phyloP scores from a whole-genome alignment of 2,329 filamentous ascomycete genomes.

The Venturia pyrina region DNA sequence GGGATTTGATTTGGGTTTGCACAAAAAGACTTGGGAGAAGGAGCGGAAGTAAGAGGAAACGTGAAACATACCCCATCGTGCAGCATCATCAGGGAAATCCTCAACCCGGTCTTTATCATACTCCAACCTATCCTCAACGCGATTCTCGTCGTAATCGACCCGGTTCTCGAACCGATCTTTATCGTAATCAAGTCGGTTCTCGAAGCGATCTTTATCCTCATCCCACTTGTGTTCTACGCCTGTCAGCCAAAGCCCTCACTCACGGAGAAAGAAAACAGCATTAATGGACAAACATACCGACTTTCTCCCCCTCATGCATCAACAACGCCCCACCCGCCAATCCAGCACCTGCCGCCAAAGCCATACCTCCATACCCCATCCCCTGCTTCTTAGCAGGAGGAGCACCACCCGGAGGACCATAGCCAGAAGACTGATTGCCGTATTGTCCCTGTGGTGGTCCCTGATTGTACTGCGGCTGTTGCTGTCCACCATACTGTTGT shows the following conservation, averaged over 20 bases:
- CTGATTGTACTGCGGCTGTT: slow-evolving; percentile 14
- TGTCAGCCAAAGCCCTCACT: no score
- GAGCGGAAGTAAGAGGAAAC: no score
- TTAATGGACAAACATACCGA: slow-evolving; percentile 19
- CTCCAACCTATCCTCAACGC: slow-evolving; percentile 21
- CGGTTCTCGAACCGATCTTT: slow-evolving; percentile 1
- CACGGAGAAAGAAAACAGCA: no score
- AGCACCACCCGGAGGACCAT: not conserved
- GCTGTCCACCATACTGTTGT: slow-evolving; percentile 8
- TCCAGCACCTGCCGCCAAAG: slow-evolving; percentile 31
- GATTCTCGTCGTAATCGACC: slow-evolving; percentile 18
- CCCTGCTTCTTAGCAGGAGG: not conserved
- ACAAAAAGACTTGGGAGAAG: no score
- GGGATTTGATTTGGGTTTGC: no score
- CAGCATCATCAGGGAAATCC: slow-evolving; percentile 31
- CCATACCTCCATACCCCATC: slow-evolving; percentile 19
- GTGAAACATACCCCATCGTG: slow-evolving; percentile 11
- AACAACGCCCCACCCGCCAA: slow-evolving; percentile 33
- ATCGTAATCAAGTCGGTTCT: not conserved
- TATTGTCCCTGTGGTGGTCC: slow-evolving; percentile 15
- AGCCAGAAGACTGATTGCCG: slow-evolving; percentile 11
- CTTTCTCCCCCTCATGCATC: slow-evolving; percentile 36
- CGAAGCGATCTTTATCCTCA: slow-evolving; percentile 19
- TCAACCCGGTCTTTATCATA: slow-evolving; percentile 16
- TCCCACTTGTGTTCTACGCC: slow-evolving; percentile 25